Base-by-base conservation (phyloP, 805 yeast species). In the Zygosaccharomyces rouxii region DNA sequence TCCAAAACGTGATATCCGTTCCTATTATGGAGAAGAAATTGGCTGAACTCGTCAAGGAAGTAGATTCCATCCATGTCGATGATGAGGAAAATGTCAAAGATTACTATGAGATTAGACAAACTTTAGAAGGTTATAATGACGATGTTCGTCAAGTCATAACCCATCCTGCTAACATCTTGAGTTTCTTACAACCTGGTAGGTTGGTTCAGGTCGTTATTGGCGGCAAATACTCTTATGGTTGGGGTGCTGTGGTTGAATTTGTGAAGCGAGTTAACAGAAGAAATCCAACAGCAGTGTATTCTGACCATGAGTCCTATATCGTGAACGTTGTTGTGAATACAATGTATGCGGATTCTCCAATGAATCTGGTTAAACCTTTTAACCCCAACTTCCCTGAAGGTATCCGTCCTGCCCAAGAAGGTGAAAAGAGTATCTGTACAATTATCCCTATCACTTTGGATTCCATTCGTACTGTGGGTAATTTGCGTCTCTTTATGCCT, bases 1-100 rank as follows among this genome's bases (percentile, higher is more conserved):
- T 90, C 66, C 99, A 94, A 67, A 92, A 87, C 64, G 88, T 92
- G 7, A 80, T 92, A 13, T 80, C 95, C 21, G 95, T 95, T 11
- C 99, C 99, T 1, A 72, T 76, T 14, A 73, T 94, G 73, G 96
- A 89, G 59, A 74, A 73, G 49, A 76, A 86, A 55, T 70, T 86
- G 19, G 69, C 70, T n/a, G 79, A 74, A 30, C 67, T 84, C 55
- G 76, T 79, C 31, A 68, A 67, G 4, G 71, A 82, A 54, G 69
- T 75, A 25, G 75, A 77, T 7, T 60, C 60, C 0, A 72, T 84
- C 28, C 68, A 69, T 13, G 75, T 94, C 44, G 94, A 86, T 40
- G 92, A 90, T 61, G 94, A 88, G 63, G 75, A 71, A 10, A 71
- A 76, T 40, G 78, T 94, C 49, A 83, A 79, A 55, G 96, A 89